Conservation (phyloP, 108 stramenopile genomes). For the Schizochytrium sp. region DNA sequence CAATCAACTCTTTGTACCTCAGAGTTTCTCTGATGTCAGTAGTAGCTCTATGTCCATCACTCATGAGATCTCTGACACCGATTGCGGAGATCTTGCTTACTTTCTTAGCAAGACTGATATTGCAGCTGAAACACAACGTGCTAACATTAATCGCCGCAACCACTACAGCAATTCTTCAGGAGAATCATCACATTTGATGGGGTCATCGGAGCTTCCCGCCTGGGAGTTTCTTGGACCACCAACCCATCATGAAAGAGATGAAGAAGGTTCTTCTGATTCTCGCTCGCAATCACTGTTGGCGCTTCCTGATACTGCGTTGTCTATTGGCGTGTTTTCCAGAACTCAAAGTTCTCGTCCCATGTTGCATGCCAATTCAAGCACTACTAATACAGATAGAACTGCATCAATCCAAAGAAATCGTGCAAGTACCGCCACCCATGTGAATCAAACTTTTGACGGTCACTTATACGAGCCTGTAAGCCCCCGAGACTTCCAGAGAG, state of each 20-base stretch:
- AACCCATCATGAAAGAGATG: no score
- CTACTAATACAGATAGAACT: no score
- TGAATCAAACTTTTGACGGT: neutral
- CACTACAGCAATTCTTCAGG: neutral
- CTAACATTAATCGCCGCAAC: neutral
- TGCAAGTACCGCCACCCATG: neutral
- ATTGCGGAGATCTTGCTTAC: constrained; percentile 12
- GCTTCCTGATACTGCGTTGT: no score
- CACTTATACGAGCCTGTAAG: neutral
- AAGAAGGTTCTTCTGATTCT: no score
- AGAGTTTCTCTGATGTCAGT: neutral
- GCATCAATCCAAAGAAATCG: neutral
- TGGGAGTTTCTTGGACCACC: no score
- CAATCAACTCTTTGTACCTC: no score
- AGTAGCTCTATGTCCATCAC: neutral
- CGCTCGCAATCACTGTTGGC: no score
- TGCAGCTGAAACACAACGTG: neutral
- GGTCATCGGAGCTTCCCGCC: no score
- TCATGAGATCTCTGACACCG: neutral
- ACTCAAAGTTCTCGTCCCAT: no score
- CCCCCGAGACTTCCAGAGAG: neutral
- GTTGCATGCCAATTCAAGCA: no score
- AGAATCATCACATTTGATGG: no score
- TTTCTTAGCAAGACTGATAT: neutral
- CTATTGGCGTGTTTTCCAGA: no score